Evolutionary conservation across 2,329 filamentous ascomycete species (phyloP).

Genomic region (Fusarium ambrosium): DNA sequence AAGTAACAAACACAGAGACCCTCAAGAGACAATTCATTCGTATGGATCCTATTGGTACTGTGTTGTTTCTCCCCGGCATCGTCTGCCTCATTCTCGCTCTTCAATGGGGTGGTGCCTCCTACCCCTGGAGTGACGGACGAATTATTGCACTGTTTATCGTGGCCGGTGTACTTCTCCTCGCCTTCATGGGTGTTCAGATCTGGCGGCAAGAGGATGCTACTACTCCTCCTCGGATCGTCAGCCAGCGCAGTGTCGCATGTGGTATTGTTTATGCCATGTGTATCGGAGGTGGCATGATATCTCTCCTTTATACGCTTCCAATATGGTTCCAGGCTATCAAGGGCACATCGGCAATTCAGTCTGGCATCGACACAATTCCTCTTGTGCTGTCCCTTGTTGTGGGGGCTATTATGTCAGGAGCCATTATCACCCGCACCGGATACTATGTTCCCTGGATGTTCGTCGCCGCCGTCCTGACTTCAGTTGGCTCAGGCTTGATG

Average conservation of each 20-base stretch:
- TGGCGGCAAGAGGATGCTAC: conserved; percentile 57
- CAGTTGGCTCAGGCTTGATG: conserved; percentile 65
- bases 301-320: conserved; percentile 64
- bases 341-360: conserved; percentile 61
- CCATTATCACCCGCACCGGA: conserved; percentile 54
- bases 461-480: conserved; percentile 52
- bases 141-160: conserved; percentile 64
- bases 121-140: conserved; percentile 61
- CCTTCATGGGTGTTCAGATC: conserved; percentile 62
- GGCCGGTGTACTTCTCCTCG: conserved; percentile 54
- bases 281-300: conserved; percentile 63
- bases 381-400: conserved; percentile 62
- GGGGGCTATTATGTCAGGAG: conserved; percentile 58
- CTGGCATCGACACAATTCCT: conserved; percentile 65
- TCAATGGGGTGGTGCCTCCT: conserved; percentile 66
- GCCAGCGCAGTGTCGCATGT: conserved; percentile 54
- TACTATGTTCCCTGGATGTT: conserved; percentile 56
- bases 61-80: conserved; percentile 62
- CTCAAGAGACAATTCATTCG: conserved; percentile 55
- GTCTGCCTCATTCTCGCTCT: conserved; percentile 66
- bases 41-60: conserved; percentile 61
- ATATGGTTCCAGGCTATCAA: conserved; percentile 66
- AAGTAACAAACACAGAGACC: conserved; percentile 48
- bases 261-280: conserved; percentile 58
- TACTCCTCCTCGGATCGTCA: conserved; percentile 59